Evolutionary conservation across 1,284 basidiomycete genomes (phyloP), one percentile per base, ranked within the genome.

Genomic region (Hymenochaete sp.): DNA sequence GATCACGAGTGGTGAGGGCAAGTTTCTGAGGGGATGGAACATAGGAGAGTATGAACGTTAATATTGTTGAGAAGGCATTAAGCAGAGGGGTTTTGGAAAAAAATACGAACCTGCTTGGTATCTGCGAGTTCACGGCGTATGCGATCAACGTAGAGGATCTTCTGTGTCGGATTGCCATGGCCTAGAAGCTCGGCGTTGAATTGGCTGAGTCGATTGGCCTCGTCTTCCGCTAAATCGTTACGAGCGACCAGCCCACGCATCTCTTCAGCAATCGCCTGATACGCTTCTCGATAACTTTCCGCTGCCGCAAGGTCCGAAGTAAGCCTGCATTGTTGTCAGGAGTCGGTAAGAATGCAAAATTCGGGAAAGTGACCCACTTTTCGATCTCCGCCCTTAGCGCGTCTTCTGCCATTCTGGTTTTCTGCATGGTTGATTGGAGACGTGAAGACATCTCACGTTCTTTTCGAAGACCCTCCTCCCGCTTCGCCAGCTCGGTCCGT

Each of bases 181-280:
- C 80, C 73, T 14, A 87, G 61, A 45, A 87, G 84, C 57, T 86
- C 75, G 1, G 83, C 83, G 52, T 88, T 88, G 64, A 85, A 82
- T 56, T 67, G 72, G 57, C 80, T 79, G 26, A 88, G 67, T 13
- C 67, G 67, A 32, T 71, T 62, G 0, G 81, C 75, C 57, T 88
- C 84, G 28, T 77, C 76, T 55, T 88, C 81, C 6, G 82, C 85
- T 28, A 87, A 65, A 29, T 77, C 69, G 49, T 85, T 85, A n/a
- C 78, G 70, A 10, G 77, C 70, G 19, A 82, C 61, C 11, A 87
- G 68, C 2, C 69, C 65, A 21, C 70, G 72, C 32, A 85, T 73
- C 56, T 85, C 74, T 9, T 81, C 73, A 13, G 74, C 63, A 10
- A 87, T 64, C 35, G 62, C 64, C 48, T 70, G 67, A 57, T 85